Evolutionary conservation across 2,329 filamentous ascomycete species (phyloP).

Genomic region (Pyricularia sp.): DNA sequence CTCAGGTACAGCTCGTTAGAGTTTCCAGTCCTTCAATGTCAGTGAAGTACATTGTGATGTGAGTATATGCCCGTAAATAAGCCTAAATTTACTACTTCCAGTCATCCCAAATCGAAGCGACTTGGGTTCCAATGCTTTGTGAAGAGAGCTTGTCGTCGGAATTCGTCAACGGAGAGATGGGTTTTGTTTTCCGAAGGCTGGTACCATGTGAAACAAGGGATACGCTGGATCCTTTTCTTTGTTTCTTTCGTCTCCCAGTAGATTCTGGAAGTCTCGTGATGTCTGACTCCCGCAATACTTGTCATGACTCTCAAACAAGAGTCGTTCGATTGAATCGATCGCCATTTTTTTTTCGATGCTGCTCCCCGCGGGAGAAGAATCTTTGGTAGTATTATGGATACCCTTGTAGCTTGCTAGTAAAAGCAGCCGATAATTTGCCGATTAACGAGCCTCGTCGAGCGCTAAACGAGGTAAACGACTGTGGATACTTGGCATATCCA

Average conservation of each 20-base stretch:
- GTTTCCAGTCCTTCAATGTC: too few relatives aligned
- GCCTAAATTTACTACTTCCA: too few relatives aligned
- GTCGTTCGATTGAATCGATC: not conserved
- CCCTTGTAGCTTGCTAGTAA: too few relatives aligned
- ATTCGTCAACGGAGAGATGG: too few relatives aligned
- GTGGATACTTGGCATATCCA: not conserved
- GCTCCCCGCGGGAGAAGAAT: too few relatives aligned
- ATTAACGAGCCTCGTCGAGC: not conserved
- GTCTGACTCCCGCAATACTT: not conserved
- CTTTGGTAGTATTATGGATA: too few relatives aligned
- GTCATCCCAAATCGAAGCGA: too few relatives aligned
- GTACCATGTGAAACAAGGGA: not conserved
- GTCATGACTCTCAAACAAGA: not conserved
- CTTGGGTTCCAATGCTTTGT: too few relatives aligned
- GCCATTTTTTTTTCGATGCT: not conserved
- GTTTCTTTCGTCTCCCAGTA: not conserved
- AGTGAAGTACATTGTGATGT: too few relatives aligned
- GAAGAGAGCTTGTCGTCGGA: too few relatives aligned
- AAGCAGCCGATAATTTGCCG: not conserved
- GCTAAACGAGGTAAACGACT: not conserved
- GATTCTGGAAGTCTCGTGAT: not conserved
- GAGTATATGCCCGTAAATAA: too few relatives aligned
- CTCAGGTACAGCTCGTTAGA: too few relatives aligned
- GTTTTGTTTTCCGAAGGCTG: not conserved
- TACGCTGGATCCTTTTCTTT: not conserved